Evolutionary conservation across 495 filamentous ascomycete genomes (phyloP), one percentile per base, ranked within the genome.

Genomic region (Xylaria castorea): DNA sequence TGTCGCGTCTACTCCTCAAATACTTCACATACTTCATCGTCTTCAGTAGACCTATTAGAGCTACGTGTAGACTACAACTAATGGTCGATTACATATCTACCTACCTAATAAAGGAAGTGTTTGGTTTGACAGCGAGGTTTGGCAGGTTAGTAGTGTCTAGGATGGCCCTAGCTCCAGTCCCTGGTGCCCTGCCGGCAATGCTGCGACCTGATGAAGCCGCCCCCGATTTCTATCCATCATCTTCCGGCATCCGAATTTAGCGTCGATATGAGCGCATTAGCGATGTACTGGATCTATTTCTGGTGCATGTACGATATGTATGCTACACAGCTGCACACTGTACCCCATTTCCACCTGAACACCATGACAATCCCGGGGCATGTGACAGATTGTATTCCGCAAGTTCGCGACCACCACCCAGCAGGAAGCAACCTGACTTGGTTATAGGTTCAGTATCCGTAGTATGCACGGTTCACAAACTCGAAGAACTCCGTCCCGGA

Each of bases 231-330:
- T 50, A 22, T 48, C 38, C 67, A 50, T 32, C 53, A n/a, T 11
- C 32, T 58, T 70, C 51, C 67, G 67, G 22, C 36, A 63, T 60
- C 67, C 53, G 53, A 63, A 11, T 70, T 60, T 70, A 60, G 60
- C 67, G 67, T 70, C 55, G 67, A 70, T 60, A 34, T 12, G n/a
- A 60, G n/a, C 55, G 60, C 67, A 70, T 70, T 60, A 70, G 67
- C 67, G 38, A 44, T 36, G 32, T 46, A 25, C 61, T 32, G 20
- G n/a, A 44, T 46, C 53, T 70, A 46, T 44, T 48, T 53, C 60
- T 18, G 44, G 57, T 9, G 36, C 27, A 44, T 71, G 30, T 34
- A 22, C 11, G 27, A 38, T 61, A 61, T 60, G 58, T 38, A 61
- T 61, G 58, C 58, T 22, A 38, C 34, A n/a, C 58, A 38, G 58